These are phyloP conservation scores for Pezicula rhizophila DNA, from an alignment of 2,329 filamentous ascomycete genomes.

Conservation along the genomic window DNA sequence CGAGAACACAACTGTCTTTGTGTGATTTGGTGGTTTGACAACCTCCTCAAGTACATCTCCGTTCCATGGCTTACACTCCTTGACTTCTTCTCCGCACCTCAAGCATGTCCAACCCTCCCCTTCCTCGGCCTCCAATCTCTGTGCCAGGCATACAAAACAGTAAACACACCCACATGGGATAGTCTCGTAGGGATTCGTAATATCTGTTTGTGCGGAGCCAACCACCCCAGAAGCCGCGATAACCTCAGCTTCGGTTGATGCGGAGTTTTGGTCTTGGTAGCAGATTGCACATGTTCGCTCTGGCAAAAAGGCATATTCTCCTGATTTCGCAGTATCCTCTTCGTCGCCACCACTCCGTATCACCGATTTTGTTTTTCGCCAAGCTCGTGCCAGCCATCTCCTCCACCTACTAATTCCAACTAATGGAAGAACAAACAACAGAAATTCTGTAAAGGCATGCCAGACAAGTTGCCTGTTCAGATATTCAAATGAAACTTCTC, in stretches of 20 bases:
- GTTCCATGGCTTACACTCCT: conserved; percentile 83
- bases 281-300: conserved; percentile 95
- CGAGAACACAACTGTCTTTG: conserved; percentile 58
- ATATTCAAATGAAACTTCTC: conserved; percentile 96
- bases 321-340: conserved; percentile 49
- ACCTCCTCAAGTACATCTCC: conserved; percentile 72
- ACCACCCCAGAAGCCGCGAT: conserved; percentile 71
- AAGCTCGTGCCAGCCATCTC: conserved; percentile 79
- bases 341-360: conserved; percentile 45
- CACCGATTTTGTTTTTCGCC: conserved; percentile 70
- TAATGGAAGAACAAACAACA: conserved; percentile 95
- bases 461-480: conserved; percentile 95
- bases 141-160: conserved; percentile 93
- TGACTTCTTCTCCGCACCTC: conserved; percentile 76
- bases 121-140: conserved; percentile 83
- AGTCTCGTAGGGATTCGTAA: conserved; percentile 93
- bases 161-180: conserved; percentile 88
- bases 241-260: conserved; percentile 66
- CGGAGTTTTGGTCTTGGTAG: conserved; percentile 84
- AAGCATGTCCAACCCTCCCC: conserved; percentile 92
- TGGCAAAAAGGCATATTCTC: conserved; percentile 79
- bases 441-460: conserved; percentile 99
- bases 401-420: conserved; percentile 92
- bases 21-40: conserved; percentile 27
- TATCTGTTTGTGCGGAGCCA: conserved; percentile 83